These are phyloP conservation scores for Stemphylium beticola DNA, from an alignment of 2,329 filamentous ascomycete species.

Conservation along the genomic window DNA sequence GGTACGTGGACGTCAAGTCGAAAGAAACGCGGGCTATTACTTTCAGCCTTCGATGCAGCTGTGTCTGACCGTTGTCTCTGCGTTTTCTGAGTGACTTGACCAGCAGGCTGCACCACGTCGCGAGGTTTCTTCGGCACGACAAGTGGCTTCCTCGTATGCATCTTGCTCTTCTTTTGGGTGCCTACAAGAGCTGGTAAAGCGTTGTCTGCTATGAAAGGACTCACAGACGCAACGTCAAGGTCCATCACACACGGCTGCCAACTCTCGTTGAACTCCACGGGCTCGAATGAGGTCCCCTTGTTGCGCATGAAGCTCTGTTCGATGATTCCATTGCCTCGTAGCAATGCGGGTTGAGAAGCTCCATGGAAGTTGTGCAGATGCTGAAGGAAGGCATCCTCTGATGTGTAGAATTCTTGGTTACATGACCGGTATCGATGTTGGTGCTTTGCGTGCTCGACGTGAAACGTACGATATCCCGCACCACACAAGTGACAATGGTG, in stretches of 20 bases:
- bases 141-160: slow-evolving; percentile 15
- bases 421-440: slow-evolving; percentile 44
- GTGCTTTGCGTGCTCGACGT: slow-evolving; percentile 43
- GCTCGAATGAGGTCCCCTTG: slow-evolving; percentile 45
- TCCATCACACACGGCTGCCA: slow-evolving; percentile 39
- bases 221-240: slow-evolving; percentile 32
- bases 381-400: slow-evolving; percentile 42
- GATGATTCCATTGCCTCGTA: slow-evolving; percentile 37
- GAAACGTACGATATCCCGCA: slow-evolving; percentile 39
- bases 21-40: slow-evolving; percentile 39
- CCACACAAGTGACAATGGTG: slow-evolving; percentile 47
- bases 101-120: slow-evolving; percentile 4
- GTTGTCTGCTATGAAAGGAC: slow-evolving; percentile 29
- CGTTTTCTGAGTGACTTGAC: slow-evolving; percentile 14
- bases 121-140: slow-evolving; percentile 24
- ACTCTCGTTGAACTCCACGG: slow-evolving; percentile 43
- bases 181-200: neutral
- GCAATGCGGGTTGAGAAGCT: slow-evolving; percentile 33
- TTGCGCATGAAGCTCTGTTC: slow-evolving; percentile 46
- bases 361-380: slow-evolving; percentile 44
- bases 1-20: slow-evolving; percentile 41
- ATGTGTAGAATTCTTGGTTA: slow-evolving; percentile 43
- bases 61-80: slow-evolving; percentile 31
- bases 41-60: slow-evolving; percentile 17
- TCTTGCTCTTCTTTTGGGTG: slow-evolving; percentile 6